phyloP scores from a whole-genome alignment of 2,329 filamentous ascomycete genomes.

The Fusarium devonianum region DNA sequence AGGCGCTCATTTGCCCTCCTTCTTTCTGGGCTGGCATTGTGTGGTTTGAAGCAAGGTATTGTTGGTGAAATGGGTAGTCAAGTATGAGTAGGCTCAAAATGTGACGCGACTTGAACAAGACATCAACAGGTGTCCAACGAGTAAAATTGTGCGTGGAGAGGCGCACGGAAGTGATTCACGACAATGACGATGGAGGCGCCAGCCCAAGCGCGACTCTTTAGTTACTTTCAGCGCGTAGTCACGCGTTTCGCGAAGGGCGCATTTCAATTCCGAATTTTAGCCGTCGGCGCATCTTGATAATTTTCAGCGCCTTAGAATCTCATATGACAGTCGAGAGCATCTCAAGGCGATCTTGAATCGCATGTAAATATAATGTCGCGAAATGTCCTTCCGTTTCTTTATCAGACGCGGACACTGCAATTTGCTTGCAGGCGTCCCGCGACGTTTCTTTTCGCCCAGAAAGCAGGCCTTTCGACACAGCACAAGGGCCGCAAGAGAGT shows the following conservation, averaged over 20 bases:
- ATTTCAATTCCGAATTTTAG: constrained; percentile 30
- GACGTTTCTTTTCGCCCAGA: constrained; percentile 33
- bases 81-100: background rate
- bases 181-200: constrained; percentile 28
- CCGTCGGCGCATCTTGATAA: constrained; percentile 25
- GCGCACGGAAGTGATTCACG: constrained; percentile 9
- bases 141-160: background rate
- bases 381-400: constrained; percentile 71
- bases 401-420: constrained; percentile 70
- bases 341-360: background rate
- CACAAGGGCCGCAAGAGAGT: constrained; percentile 14
- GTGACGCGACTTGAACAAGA: background rate
- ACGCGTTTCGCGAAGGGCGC: constrained; percentile 35
- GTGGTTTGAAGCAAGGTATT: background rate
- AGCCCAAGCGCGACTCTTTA: constrained; percentile 32
- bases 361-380: constrained; percentile 50
- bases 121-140: background rate
- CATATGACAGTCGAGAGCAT: constrained; percentile 14
- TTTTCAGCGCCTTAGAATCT: constrained; percentile 24
- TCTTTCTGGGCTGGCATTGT: constrained; percentile 59
- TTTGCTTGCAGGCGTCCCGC: constrained; percentile 40
- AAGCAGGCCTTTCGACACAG: constrained; percentile 31
- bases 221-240: constrained; percentile 46
- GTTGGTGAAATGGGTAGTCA: background rate
- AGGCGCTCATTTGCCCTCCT: constrained; percentile 72